Base-by-base conservation (phyloP, 495 filamentous ascomycete genomes). In the Hypoxylon cercidicola region DNA sequence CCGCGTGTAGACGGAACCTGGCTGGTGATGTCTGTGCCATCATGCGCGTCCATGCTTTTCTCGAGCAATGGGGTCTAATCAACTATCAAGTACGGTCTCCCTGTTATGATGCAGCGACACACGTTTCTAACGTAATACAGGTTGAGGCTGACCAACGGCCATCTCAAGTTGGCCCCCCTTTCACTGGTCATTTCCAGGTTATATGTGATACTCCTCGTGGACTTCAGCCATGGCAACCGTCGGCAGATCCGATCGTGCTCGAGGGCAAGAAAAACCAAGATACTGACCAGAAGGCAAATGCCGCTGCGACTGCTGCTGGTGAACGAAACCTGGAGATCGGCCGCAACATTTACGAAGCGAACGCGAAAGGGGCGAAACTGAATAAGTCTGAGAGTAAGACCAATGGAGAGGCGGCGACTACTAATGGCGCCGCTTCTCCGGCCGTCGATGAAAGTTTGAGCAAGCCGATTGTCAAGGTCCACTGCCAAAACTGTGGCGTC, bases 61-160 rank as follows among this genome's bases (percentile, higher is more conserved):
- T 99, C n/a, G 95, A 99, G 78, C 93, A 97, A 74, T 99, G 95
- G 95, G 95, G 95, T 10, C 78, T 99, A 72, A 98, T 99, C 66
- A 99, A 99, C 75, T 99, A 98, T 73, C 95, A 99, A 79, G 95
- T 96, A 80, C n/a, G n/a, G 4, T 13, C 28, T 18, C 43, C 11
- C 25, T 37, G 9, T 10, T 28, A 25, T 65, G 39, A 55, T 19
- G 11, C 34, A 6, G 16, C 34, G 23, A 2, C 9, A 11, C 45
- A 39, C 6, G 40, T 52, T 56, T 55, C 75, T 81, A 50, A 80
- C 60, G 43, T 41, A 8, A 23, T 52, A 30, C 55, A 99, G 95
- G 93, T 99, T 71, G 95, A 99, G 79, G 90, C 93, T 12, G 95
- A 97, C 70, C 91, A 92, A 43, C 88, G 95, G 40, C 95, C 95